These are phyloP conservation scores for Phytophthora syringae DNA, from an alignment of 352 stramenopile species.

Conservation along the genomic window DNA sequence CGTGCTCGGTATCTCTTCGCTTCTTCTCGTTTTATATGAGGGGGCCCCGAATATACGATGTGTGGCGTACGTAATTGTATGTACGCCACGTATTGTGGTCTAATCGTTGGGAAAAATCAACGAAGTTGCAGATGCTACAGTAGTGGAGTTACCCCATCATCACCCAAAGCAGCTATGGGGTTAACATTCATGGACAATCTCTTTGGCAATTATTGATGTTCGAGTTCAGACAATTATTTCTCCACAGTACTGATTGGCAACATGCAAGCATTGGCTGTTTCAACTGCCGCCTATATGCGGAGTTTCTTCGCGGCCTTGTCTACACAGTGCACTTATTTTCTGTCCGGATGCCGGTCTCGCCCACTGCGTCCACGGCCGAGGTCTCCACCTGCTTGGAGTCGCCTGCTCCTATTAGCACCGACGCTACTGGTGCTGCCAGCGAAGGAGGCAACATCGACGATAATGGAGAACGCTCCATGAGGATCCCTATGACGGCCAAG, in stretches of 20 bases:
- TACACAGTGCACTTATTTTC: not conserved
- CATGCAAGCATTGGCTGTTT: constrained; percentile 4
- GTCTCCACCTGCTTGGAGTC: constrained; percentile 17
- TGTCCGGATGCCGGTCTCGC: constrained; percentile 13
- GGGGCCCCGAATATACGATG: not conserved
- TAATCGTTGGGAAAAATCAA: too few species aligned
- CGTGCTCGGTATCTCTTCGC: constrained; percentile 29
- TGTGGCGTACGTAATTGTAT: not conserved
- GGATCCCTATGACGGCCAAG: constrained; percentile 18
- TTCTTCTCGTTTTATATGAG: constrained; percentile 28
- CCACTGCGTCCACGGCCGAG: constrained; percentile 8
- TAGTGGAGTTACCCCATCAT: too few species aligned
- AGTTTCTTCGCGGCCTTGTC: not conserved
- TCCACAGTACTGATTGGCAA: too few species aligned
- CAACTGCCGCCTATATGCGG: constrained; percentile 18
- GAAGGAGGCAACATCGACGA: not conserved
- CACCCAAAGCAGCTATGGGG: too few species aligned
- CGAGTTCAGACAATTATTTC: too few species aligned
- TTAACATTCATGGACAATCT: too few species aligned
- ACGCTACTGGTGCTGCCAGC: not conserved
- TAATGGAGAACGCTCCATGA: not conserved
- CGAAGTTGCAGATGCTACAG: too few species aligned
- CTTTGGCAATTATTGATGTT: too few species aligned
- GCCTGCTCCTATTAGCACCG: not conserved
- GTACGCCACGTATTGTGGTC: not conserved